Base-by-base conservation (phyloP, 208 protist species). In the Trypanosoma grayi region DNA sequence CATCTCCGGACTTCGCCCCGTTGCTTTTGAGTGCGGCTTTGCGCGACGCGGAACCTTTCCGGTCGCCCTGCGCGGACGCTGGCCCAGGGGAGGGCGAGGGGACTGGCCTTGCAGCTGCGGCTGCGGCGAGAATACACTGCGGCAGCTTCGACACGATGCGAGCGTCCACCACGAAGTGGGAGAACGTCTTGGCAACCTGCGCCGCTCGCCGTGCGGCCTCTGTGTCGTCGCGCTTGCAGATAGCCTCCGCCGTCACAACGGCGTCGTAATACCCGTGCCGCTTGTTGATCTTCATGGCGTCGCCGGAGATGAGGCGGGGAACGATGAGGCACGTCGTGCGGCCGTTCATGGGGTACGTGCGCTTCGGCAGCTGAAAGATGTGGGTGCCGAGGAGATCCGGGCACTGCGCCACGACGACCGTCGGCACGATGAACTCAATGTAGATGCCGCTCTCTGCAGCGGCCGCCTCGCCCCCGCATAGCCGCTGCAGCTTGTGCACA, bases 251-350 rank as follows among this genome's bases (percentile, higher is more conserved):
- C 43, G 88, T 91, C 39, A 94, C 73, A 18, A 94, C 88, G 7
- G 88, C 88, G 59, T 94, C 88, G 55, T 86, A 91, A 61, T 87
- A 92, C 16, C 81, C 75, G 55, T 92, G 83, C 2, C 88, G 79
- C 63, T 92, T 90, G 70, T 94, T 94, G 52, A 94, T 85, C 54
- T 90, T 90, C 43, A 74, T 70, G 45, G 83, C 89, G 57, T 87
- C 85, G 18, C 48, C 41, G 2, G 82, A 75, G 41, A 94, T 92
- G 28, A 81, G 59, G 30, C 85, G 81, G 0, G 88, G 88, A 20
- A 94, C 85, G 45, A 94, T 91, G 18, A 94, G 76, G 39, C 83
- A 90, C 0, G 81, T 86, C 6, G 76, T 86, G 25, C 79, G 69
- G 18, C 88, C 88, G 47, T 90, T 81, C 48, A 36, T 51, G 6